A percentile compares a stretch with the other conserved stretches of the same genome.
phyloP scores from a whole-genome alignment of 2,329 filamentous ascomycete species.

The Mycosphaerella arachidis region DNA sequence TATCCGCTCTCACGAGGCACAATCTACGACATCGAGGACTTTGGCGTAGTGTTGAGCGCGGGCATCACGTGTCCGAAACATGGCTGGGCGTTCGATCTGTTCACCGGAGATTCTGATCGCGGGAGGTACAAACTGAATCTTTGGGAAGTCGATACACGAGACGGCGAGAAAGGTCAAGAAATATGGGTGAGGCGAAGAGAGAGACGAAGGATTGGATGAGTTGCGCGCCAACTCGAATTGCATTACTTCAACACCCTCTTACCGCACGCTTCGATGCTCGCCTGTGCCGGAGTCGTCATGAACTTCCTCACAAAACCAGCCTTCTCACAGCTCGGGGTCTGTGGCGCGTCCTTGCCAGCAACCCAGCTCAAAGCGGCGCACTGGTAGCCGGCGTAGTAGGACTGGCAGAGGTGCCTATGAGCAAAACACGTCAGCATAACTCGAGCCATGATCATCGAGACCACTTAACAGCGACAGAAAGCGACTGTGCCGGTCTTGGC shows the following conservation, averaged over 20 bases:
- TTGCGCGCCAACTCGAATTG: background rate
- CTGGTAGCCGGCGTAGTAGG: slow-evolving; percentile 36
- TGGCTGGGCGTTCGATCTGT: slow-evolving; percentile 66
- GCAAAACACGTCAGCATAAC: background rate
- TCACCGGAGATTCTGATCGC: slow-evolving; percentile 58
- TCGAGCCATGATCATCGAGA: background rate
- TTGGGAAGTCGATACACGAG: slow-evolving; percentile 58
- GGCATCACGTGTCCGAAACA: slow-evolving; percentile 66
- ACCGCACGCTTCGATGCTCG: background rate
- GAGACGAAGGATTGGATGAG: background rate
- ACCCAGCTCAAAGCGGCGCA: slow-evolving; percentile 45
- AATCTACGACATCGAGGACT: slow-evolving; percentile 69
- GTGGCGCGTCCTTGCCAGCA: slow-evolving; percentile 36
- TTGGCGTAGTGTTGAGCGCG: slow-evolving; percentile 58
- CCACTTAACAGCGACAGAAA: slow-evolving; percentile 38
- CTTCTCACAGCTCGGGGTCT: slow-evolving; percentile 45
- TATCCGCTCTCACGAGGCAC: slow-evolving; percentile 61
- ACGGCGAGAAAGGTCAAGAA: slow-evolving; percentile 19
- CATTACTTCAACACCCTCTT: background rate
- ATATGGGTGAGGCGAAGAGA: slow-evolving; percentile 34
- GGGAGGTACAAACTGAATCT: slow-evolving; percentile 58
- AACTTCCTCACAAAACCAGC: slow-evolving; percentile 35
- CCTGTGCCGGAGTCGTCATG: background rate
- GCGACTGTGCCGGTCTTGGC: slow-evolving; percentile 23
- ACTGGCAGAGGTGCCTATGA: slow-evolving; percentile 39